phyloP scores from a whole-genome alignment of 1,284 basidiomycete genomes.

The Cryptococcus sp. region DNA sequence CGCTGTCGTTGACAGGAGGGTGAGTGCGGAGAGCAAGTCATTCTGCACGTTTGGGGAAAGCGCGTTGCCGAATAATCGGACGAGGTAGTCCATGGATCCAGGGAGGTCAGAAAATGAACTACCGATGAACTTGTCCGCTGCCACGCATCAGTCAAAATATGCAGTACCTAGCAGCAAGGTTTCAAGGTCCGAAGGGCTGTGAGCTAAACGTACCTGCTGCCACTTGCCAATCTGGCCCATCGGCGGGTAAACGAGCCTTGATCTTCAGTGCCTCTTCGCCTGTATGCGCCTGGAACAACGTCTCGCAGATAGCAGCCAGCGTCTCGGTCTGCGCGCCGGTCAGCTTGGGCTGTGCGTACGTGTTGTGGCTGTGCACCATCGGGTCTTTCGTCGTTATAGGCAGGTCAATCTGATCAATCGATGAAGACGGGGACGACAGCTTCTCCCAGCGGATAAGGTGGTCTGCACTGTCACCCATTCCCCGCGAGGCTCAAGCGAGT shows the following conservation, averaged over 20 bases:
- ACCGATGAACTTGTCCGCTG: conserved; percentile 7
- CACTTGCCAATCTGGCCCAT: conserved; percentile 11
- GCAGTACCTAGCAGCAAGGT: neutral
- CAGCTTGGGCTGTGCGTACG: conserved; percentile 2
- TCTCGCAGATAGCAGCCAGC: conserved; percentile 10
- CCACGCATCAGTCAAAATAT: neutral
- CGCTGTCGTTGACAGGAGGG: conserved; percentile 9
- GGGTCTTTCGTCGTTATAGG: no score
- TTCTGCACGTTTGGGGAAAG: conserved; percentile 4
- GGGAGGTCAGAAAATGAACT: conserved; percentile 5
- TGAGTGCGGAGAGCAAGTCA: conserved; percentile 6
- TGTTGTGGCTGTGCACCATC: conserved; percentile 10
- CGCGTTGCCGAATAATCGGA: conserved; percentile 2
- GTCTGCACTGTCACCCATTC: no score
- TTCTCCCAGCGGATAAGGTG: no score
- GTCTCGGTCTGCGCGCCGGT: conserved; percentile 4
- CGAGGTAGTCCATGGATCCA: conserved; percentile 4
- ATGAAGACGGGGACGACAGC: no score
- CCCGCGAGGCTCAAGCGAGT: no score
- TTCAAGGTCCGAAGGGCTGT: neutral
- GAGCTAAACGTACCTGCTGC: conserved; percentile 2
- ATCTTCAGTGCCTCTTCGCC: conserved; percentile 10
- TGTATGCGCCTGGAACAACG: conserved; percentile 11
- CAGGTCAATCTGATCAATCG: no score
- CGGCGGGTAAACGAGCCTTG: conserved; percentile 8